These are phyloP conservation scores for Anastatica hierochuntica DNA, from an alignment of 345 rosid genomes.

Conservation along the genomic window DNA sequence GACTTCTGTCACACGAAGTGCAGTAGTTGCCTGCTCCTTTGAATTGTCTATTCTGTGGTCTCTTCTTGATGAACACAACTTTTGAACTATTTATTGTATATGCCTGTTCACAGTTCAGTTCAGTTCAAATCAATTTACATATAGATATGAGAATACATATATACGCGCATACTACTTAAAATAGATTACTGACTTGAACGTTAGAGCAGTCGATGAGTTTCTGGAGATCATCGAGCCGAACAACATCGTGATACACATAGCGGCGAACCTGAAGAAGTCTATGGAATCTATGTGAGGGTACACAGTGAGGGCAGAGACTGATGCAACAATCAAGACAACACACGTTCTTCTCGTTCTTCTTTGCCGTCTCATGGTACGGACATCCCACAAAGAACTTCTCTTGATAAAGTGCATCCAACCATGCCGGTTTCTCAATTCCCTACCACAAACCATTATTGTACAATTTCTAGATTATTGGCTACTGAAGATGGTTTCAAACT, in stretches of 20 bases:
- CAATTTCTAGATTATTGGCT: no score
- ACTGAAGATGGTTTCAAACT: neutral
- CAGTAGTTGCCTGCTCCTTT: conserved; percentile 84
- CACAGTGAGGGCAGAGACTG: conserved; percentile 91
- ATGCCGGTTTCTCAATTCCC: neutral
- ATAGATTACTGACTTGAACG: conserved; percentile 51
- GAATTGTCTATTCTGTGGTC: conserved; percentile 92
- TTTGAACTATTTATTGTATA: conserved; percentile 90
- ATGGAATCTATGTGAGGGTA: conserved; percentile 76
- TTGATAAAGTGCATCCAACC: conserved; percentile 56
- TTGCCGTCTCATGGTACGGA: conserved; percentile 58
- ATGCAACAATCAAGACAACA: conserved; percentile 85
- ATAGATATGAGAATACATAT: neutral
- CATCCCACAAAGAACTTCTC: conserved; percentile 79
- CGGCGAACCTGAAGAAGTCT: conserved; percentile 93
- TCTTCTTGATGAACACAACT: conserved; percentile 92
- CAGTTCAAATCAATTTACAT: neutral
- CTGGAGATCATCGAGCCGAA: conserved; percentile 81
- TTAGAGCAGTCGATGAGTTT: conserved; percentile 87
- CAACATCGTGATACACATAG: conserved; percentile 93
- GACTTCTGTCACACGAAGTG: conserved; percentile 91
- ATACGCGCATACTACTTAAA: no score
- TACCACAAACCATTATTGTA: no score
- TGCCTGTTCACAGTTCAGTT: conserved; percentile 30
- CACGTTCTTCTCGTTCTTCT: conserved; percentile 90